These are phyloP conservation scores for Annona squamosa DNA, from an alignment of 164 flowering plant genomes.

Conservation along the genomic window DNA sequence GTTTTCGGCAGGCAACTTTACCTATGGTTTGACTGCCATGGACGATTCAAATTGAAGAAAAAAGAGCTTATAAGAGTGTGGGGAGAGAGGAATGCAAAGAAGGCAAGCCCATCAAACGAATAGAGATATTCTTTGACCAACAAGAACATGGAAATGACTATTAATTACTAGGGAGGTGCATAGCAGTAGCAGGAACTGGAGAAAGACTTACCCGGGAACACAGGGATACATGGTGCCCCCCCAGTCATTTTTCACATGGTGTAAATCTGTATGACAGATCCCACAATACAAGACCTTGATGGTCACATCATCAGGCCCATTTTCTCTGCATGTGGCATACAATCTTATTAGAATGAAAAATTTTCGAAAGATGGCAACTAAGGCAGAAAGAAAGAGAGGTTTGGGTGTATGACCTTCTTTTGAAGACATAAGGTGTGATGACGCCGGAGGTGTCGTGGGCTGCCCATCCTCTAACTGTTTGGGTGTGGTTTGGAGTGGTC, in stretches of 20 bases:
- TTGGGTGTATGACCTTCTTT: slow-evolving; percentile 32
- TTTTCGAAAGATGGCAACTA: background rate
- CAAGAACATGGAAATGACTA: no score
- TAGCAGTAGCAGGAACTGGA: no score
- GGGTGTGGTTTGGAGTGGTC: slow-evolving; percentile 55
- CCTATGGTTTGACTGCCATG: no score
- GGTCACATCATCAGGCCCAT: slow-evolving; percentile 56
- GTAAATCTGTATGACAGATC: slow-evolving; percentile 76
- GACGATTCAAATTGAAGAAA: no score
- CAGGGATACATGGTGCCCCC: slow-evolving; percentile 72
- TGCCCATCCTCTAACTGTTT: slow-evolving; percentile 64
- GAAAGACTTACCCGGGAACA: slow-evolving; percentile 62
- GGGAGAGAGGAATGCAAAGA: no score
- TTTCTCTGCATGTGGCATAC: slow-evolving; percentile 30
- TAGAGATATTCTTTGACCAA: no score
- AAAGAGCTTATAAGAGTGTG: no score
- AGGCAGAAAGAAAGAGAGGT: background rate
- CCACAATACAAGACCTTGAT: slow-evolving; percentile 67
- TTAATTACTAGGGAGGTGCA: no score
- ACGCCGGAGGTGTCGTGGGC: slow-evolving; percentile 54
- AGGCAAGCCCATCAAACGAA: no score
- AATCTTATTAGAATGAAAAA: background rate
- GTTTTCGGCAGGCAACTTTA: no score
- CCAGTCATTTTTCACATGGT: slow-evolving; percentile 54
- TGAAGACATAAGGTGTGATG: slow-evolving; percentile 53